phyloP scores from a whole-genome alignment of 371 early-diverging fungal genomes.

The Apophysomyces ossiformis region DNA sequence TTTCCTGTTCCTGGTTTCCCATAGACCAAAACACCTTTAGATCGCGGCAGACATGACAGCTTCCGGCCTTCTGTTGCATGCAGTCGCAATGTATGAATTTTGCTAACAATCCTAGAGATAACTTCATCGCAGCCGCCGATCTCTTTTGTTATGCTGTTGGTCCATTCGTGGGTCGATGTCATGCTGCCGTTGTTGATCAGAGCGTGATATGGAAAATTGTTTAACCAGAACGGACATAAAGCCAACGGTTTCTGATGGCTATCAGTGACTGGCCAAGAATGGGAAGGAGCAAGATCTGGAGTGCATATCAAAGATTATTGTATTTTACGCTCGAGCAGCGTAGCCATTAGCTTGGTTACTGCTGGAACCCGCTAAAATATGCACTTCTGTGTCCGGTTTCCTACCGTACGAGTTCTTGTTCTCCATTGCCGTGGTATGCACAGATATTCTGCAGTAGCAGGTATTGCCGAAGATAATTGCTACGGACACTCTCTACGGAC shows the following conservation, averaged over 20 bases:
- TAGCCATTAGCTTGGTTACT: too few species aligned
- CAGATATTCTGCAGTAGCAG: too few species aligned
- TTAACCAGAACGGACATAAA: slow-evolving; percentile 4
- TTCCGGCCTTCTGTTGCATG: slow-evolving; percentile 8
- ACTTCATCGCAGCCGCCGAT: slow-evolving; percentile 52
- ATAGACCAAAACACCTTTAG: slow-evolving; percentile 56
- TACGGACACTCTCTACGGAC: too few species aligned
- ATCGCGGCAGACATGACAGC: slow-evolving; percentile 23
- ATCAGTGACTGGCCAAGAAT: not conserved
- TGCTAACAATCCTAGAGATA: slow-evolving; percentile 32
- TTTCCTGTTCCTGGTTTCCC: slow-evolving; percentile 75
- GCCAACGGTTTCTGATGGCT: not conserved
- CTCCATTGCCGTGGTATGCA: too few species aligned
- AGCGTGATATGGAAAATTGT: not conserved
- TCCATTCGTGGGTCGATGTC: slow-evolving; percentile 28
- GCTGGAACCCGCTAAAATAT: too few species aligned
- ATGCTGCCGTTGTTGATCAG: not conserved
- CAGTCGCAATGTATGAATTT: slow-evolving; percentile 23
- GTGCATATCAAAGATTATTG: too few species aligned
- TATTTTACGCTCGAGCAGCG: too few species aligned
- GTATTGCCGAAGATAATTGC: too few species aligned
- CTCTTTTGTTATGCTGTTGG: slow-evolving; percentile 26
- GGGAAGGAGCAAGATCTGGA: not conserved
- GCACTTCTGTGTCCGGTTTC: too few species aligned
- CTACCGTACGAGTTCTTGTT: too few species aligned